Evolutionary conservation across 108 stramenopile genomes (phyloP), one percentile per base, ranked within the genome.

Genomic region (Cylindrotheca fusiformis): DNA sequence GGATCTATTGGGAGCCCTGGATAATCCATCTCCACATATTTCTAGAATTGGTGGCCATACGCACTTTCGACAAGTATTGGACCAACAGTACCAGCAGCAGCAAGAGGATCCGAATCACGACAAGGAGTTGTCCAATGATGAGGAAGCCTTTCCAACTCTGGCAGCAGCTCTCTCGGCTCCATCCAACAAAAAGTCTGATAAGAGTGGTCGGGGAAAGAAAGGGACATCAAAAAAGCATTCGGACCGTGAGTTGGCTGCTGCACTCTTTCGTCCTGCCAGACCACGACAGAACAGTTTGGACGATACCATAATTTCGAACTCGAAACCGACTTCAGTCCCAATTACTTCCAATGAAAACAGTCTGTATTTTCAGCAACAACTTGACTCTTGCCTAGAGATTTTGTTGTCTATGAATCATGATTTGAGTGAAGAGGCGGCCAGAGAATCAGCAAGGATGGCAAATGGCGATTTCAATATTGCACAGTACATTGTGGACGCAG

Each of bases 381-480:
- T 79, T 23, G 56, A 69, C 68, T 79, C 82, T 2, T 83, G 82
- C 21, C 68, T 73, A 10, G 81, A 89, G 31, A 80, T 89, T 60
- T 73, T 89, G 26, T 54, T 83, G 1, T 72, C 80, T 19, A 83
- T 89, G 83, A 86, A 90, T 57, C 55, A 44, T 17, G 73, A 83
- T 5, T 30, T 90, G 26, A 51, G 73, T 25, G 65, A 82, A 31
- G 80, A 79, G 26, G 83, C 89, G 19, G 86, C 84, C 4, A 24
- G 44, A 19, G 69, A 79, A 22, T 85, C 86, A 0, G 82, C 77
- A 4, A 46, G 68, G 26, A 58, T 85, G 60, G 80, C 84, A 8
- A 64, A 85, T 53, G 71, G 77, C 4, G 86, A 90, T 50, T 59
- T 87, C 58, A 84, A 81, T 61, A 61, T 87, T 28, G 89, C 89